Evolutionary conservation across 2,329 filamentous ascomycete genomes (phyloP).

Genomic region (Aspergillus unguis): DNA sequence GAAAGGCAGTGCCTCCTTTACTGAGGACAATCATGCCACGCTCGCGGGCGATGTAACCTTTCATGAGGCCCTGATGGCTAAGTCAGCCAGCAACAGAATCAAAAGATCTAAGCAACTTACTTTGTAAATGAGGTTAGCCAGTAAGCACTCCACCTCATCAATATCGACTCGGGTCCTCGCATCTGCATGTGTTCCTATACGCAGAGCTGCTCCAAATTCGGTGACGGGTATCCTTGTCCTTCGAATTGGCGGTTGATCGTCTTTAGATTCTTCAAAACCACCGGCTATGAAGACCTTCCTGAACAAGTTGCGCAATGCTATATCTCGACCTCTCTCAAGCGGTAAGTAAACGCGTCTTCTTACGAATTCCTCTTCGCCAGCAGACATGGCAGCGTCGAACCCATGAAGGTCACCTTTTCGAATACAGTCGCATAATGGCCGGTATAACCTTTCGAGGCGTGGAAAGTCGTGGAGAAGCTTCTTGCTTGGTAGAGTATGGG

Average conservation of each 20-base stretch:
- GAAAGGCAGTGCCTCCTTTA: conserved; percentile 82
- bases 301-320: conserved; percentile 85
- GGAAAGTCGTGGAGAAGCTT: conserved; percentile 72
- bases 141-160: conserved; percentile 91
- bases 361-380: conserved; percentile 88
- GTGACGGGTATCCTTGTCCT: conserved; percentile 74
- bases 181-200: conserved; percentile 59
- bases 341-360: conserved; percentile 92
- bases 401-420: conserved; percentile 75
- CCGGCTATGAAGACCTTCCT: conserved; percentile 85
- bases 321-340: conserved; percentile 85
- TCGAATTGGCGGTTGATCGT: conserved; percentile 58
- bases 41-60: conserved; percentile 94
- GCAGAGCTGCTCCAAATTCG: conserved; percentile 82
- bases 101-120: conserved; percentile 44
- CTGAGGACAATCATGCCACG: conserved; percentile 87
- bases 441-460: conserved; percentile 71
- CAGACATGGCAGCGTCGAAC: conserved; percentile 77
- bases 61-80: conserved; percentile 74
- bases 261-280: conserved; percentile 75
- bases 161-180: conserved; percentile 63
- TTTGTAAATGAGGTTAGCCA: conserved; percentile 99
- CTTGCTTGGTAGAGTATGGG: conserved; percentile 74
- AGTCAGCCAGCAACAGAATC: conserved; percentile 4
- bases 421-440: conserved; percentile 74